A percentile compares a stretch with the other conserved stretches of the same genome.
These are phyloP conservation scores for Besnoitia besnoiti DNA, from an alignment of 169 alveolate species.

Conservation along the genomic window DNA sequence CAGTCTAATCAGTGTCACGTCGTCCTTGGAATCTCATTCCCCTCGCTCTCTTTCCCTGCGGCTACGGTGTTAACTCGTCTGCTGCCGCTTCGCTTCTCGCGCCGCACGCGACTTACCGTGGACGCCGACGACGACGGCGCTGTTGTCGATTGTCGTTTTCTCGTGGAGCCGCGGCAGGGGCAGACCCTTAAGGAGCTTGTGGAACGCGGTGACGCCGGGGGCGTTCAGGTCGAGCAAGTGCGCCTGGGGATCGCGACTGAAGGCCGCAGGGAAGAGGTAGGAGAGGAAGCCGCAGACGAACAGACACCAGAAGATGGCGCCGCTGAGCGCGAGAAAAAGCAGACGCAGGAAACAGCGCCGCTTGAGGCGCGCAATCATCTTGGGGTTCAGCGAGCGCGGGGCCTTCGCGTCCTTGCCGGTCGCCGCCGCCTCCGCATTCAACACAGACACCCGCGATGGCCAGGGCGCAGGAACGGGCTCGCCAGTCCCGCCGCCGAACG, in stretches of 20 bases:
- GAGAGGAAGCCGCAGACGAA: background rate
- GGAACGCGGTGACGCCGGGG: background rate
- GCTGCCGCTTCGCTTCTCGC: too few species aligned
- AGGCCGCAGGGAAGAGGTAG: background rate
- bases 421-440: background rate
- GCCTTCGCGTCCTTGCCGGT: too few species aligned
- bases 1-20: too few species aligned
- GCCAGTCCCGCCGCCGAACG: background rate
- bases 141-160: background rate
- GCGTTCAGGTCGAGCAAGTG: background rate
- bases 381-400: background rate
- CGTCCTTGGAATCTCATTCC: too few species aligned
- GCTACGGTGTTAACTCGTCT: background rate
- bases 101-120: background rate
- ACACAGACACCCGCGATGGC: too few species aligned
- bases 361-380: background rate
- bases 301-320: background rate
- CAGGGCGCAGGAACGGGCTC: too few species aligned
- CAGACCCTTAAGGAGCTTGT: background rate
- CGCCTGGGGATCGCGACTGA: background rate
- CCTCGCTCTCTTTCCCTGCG: background rate
- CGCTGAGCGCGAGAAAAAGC: background rate
- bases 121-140: slow-evolving; percentile 15
- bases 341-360: background rate
- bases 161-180: background rate